Evolutionary conservation across 805 yeast genomes (phyloP), one percentile per base, ranked within the genome.

Genomic region (Brettanomyces anomalus): DNA sequence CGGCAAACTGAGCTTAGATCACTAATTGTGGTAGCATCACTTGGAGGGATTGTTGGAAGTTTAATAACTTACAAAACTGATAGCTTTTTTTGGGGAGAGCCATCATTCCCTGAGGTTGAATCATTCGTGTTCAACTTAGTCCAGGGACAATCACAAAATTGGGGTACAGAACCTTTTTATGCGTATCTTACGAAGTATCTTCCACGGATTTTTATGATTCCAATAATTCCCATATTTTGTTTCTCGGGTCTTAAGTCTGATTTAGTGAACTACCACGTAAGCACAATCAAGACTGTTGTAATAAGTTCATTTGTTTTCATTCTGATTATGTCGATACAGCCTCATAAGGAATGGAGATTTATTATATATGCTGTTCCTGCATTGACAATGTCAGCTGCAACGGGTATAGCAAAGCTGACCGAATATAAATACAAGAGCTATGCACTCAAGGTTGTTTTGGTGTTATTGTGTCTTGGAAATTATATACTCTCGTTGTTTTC

Each of bases 261-360:
- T 42, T 44, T 51, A 37, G 49, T 49, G 4, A 60, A 57, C 43
- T 56, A 58, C 20, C 55, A 57, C 14, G 53, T 56, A 18, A 52
- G 55, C 15, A 46, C 61, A 1, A 52, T 76, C 32, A 70, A 74
- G 34, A 61, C 79, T 5, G 54, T 80, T 21, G 67, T 74, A 2
- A 46, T 73, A 15, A 66, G 86, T 1, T 64, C 83, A 0, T 35
- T 79, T 1, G 40, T 74, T 14, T 89, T 67, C 55, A 69, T 88
- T n/a, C 47, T 66, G 2, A 53, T 77, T 4, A 71, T 88, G 72
- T 87, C 96, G 0, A 58, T 81, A 41, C 93, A 85, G 60, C 88
- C 93, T 3, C 97, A 90, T 54, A 90, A 90, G 58, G 97, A 90
- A 66, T 86, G 95, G 95, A 74, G 97, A 52, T 90, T 90, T 55